Conservation (phyloP, 805 yeast genomes). For the Kuraishia borneana region DNA sequence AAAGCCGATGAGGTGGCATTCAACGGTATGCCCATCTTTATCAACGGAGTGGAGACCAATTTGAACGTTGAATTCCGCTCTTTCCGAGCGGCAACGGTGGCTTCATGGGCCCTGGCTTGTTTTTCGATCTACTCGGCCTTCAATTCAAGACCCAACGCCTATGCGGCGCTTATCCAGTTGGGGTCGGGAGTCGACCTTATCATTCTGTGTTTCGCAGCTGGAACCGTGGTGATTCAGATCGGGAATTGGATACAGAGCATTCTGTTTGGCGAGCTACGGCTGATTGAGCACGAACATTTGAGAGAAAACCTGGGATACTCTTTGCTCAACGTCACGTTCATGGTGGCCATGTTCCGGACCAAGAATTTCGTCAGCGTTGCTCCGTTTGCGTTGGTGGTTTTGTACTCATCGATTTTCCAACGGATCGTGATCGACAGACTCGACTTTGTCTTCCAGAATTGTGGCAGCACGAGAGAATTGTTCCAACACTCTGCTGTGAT, state of each 20-base stretch:
- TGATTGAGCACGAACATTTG: slow-evolving; percentile 66
- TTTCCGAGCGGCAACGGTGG: slow-evolving; percentile 10
- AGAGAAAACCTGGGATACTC: slow-evolving; percentile 57
- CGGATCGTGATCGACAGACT: slow-evolving; percentile 51
- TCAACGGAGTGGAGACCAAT: too few species aligned
- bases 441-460: slow-evolving; percentile 34
- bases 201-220: slow-evolving; percentile 30
- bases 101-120: slow-evolving; percentile 23
- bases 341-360: slow-evolving; percentile 40
- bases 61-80: neutral
- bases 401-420: slow-evolving; percentile 60
- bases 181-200: slow-evolving; percentile 36
- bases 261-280: slow-evolving; percentile 65
- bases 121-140: slow-evolving; percentile 26
- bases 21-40: too few species aligned
- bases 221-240: slow-evolving; percentile 19
- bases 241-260: slow-evolving; percentile 40
- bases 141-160: slow-evolving; percentile 31
- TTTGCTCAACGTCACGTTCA: slow-evolving; percentile 49
- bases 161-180: slow-evolving; percentile 36
- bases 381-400: slow-evolving; percentile 20
- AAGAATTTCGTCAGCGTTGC: slow-evolving; percentile 34
- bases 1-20: too few species aligned
- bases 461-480: slow-evolving; percentile 19
- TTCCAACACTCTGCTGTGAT: slow-evolving; percentile 29